Conservation (phyloP, 805 yeast genomes). For the Dipodascus geniculatus region DNA sequence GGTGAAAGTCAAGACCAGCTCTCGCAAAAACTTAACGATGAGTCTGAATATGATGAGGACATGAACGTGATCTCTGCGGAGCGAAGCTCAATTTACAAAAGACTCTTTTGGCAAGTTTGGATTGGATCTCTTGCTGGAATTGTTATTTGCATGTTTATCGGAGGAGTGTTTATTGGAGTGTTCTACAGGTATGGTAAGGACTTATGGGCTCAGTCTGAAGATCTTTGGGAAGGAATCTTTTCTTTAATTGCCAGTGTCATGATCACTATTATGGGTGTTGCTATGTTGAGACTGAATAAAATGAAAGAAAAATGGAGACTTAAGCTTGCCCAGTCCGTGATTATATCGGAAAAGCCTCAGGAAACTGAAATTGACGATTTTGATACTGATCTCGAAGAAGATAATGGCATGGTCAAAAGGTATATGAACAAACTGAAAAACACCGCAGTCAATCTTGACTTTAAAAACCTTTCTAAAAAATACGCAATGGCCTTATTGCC, state of each 20-base stretch:
- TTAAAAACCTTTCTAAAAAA: conserved; percentile 40
- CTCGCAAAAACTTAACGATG: not conserved
- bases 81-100: conserved; percentile 35
- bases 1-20: too few relatives aligned
- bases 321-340: conserved; percentile 76
- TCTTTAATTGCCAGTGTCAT: conserved; percentile 81
- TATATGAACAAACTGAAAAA: not conserved
- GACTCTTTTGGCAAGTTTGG: conserved; percentile 76
- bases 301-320: conserved; percentile 97
- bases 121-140: conserved; percentile 65
- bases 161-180: conserved; percentile 91
- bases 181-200: conserved; percentile 73
- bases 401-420: not conserved
- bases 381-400: conserved; percentile 9
- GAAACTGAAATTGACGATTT: conserved; percentile 11
- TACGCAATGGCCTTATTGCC: conserved; percentile 87
- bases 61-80: not conserved
- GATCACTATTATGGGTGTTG: conserved; percentile 90
- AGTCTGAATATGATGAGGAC: not conserved
- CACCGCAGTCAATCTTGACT: conserved; percentile 32
- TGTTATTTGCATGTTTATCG: conserved; percentile 66
- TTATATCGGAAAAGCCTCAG: conserved; percentile 32
- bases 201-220: conserved; percentile 81
- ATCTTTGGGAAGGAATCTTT: conserved; percentile 94
- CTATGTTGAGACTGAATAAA: conserved; percentile 90